Conservation (phyloP, 2,329 filamentous ascomycete species). For the Thyridium curvatum region DNA sequence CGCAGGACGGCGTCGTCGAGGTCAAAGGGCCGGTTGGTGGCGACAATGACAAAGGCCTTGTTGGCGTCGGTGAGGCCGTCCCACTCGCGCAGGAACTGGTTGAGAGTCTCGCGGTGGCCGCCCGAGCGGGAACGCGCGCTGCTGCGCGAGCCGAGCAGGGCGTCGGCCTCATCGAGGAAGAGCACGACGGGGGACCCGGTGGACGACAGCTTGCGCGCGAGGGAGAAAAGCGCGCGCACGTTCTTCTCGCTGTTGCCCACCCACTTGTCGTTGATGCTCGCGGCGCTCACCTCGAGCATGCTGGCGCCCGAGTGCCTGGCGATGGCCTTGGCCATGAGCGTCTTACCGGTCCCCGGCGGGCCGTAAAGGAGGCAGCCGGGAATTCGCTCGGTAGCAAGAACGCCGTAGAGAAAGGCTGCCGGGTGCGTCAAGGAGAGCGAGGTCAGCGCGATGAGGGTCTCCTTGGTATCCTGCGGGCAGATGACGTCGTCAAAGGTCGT, state of each 20-base stretch:
- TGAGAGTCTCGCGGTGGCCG: conserved; percentile 83
- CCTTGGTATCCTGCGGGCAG: conserved; percentile 73
- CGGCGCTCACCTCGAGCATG: conserved; percentile 83
- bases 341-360: conserved; percentile 75
- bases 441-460: conserved; percentile 82
- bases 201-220: conserved; percentile 76
- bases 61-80: conserved; percentile 72
- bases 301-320: conserved; percentile 63
- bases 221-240: conserved; percentile 81
- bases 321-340: conserved; percentile 61
- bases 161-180: conserved; percentile 95
- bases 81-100: conserved; percentile 96
- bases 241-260: conserved; percentile 97
- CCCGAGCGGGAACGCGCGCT: conserved; percentile 58
- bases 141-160: conserved; percentile 71
- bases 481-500: conserved; percentile 88
- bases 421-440: conserved; percentile 80
- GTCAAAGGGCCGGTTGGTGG: conserved; percentile 92
- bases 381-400: conserved; percentile 85
- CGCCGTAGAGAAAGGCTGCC: conserved; percentile 93
- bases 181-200: conserved; percentile 66
- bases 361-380: conserved; percentile 85
- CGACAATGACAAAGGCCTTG: conserved; percentile 95
- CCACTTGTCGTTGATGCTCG: conserved; percentile 92
- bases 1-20: conserved; percentile 82